Evolutionary conservation across 1,284 basidiomycete genomes (phyloP), one percentile per base, ranked within the genome.

Genomic region (Cutaneotrichosporon daszewskae): DNA sequence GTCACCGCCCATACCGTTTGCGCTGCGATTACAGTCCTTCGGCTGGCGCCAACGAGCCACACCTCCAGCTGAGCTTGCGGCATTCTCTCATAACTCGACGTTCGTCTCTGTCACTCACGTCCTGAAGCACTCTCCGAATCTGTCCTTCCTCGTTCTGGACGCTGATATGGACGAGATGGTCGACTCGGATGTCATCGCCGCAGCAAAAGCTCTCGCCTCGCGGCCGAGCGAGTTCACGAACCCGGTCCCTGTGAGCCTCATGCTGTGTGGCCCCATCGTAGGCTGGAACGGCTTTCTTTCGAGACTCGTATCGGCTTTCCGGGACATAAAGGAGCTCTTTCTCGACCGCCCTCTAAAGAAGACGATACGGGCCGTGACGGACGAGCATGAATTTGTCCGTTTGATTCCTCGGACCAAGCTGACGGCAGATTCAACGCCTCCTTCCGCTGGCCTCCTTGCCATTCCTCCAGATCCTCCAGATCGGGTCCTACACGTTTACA

Each of bases 11-110:
- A 31, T 17, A 4, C 56, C 61, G 3, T 33, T 64, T 20, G 47
- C 53, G 18, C 34, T 47, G 3, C 57, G 62, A 3, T 43, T 69
- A 17, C 47, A 44, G 28, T 67, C 64, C 4, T 66, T 69, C 35
- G 64, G 66, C 7, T 69, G 66, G 66, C 46, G 66, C 32, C 63
- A 64, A 41, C 60, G 66, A 4, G 62, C 60, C 10, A 37, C 51
- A 6, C 64, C 62, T 1, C 63, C 62, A 2, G 22, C 28, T 5
- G 55, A 49, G 1, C 52, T 59, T 24, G 52, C 59, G 8, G 35
- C 47, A 10, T 67, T 64, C 44, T 50, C 55, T 11, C 58, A 62
- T 41, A 46, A 61, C 2, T 57, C 59, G 10, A 60, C 59, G 8
- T 69, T 66, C 45, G 60, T 65, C 24, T 60, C 62, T 6, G 60